Conservation (phyloP, 345 rosid genomes). For the Clausena lansium region DNA sequence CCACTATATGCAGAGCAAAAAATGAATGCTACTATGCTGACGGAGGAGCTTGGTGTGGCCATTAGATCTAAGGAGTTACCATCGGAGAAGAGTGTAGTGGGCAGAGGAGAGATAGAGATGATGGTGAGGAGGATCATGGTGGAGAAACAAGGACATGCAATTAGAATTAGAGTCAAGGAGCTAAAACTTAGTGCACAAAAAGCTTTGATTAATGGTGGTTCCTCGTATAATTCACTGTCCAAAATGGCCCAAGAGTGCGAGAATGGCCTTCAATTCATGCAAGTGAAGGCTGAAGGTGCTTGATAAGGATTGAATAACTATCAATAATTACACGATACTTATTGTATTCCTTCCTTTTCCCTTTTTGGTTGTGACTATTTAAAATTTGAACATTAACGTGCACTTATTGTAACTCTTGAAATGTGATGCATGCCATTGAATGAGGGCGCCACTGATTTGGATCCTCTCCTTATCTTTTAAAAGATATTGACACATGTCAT, state of each 20-base stretch:
- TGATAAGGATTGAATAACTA: too few relatives aligned
- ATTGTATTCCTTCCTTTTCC: too few relatives aligned
- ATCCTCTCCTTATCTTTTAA: too few relatives aligned
- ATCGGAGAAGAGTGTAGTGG: slow-evolving; percentile 13
- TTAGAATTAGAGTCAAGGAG: not conserved
- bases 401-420: too few relatives aligned
- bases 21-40: slow-evolving; percentile 55
- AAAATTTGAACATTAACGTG: too few relatives aligned
- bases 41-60: slow-evolving; percentile 16
- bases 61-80: not conserved
- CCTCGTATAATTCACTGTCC: slow-evolving; percentile 8
- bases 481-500: too few relatives aligned
- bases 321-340: too few relatives aligned
- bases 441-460: too few relatives aligned
- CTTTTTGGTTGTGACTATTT: too few relatives aligned
- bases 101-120: slow-evolving; percentile 20
- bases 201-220: not conserved
- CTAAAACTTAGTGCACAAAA: not conserved
- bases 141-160: not conserved
- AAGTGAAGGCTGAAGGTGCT: slow-evolving; percentile 14
- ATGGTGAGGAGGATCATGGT: slow-evolving; percentile 8
- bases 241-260: not conserved
- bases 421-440: too few relatives aligned
- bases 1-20: slow-evolving; percentile 71
- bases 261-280: not conserved